phyloP scores from a whole-genome alignment of 2,329 filamentous ascomycete genomes.

The Xylaria sp. region DNA sequence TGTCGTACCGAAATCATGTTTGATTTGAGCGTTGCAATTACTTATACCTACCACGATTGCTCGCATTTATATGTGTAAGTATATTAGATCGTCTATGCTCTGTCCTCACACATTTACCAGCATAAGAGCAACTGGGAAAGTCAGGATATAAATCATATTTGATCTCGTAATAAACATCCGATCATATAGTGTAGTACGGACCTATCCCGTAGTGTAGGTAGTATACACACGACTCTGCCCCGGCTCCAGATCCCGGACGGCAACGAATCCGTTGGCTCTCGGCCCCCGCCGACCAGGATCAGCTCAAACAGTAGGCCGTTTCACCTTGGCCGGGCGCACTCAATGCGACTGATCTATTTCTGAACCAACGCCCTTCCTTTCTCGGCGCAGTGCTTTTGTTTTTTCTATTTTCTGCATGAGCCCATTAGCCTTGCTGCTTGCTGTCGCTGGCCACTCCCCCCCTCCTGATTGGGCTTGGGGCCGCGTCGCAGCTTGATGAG shows the following conservation, averaged over 20 bases:
- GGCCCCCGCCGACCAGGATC: conserved; percentile 26
- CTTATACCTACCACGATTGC: not conserved
- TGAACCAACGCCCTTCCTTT: conserved; percentile 13
- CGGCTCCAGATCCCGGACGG: not conserved
- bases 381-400: not conserved
- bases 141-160: not conserved
- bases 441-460: not conserved
- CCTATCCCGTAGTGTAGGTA: not conserved
- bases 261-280: conserved; percentile 14
- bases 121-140: no score
- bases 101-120: not conserved
- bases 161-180: not conserved
- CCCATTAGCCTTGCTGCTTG: not conserved
- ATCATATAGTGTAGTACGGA: not conserved
- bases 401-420: not conserved
- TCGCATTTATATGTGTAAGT: not conserved
- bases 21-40: no score
- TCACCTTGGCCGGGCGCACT: conserved; percentile 17
- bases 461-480: not conserved
- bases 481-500: conserved; percentile 6
- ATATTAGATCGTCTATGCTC: no score
- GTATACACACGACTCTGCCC: not conserved
- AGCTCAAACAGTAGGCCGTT: conserved; percentile 29
- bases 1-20: not conserved
- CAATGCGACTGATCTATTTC: conserved; percentile 28